Evolutionary conservation across 495 filamentous ascomycete genomes (phyloP).

Genomic region (Extremus antarcticus): DNA sequence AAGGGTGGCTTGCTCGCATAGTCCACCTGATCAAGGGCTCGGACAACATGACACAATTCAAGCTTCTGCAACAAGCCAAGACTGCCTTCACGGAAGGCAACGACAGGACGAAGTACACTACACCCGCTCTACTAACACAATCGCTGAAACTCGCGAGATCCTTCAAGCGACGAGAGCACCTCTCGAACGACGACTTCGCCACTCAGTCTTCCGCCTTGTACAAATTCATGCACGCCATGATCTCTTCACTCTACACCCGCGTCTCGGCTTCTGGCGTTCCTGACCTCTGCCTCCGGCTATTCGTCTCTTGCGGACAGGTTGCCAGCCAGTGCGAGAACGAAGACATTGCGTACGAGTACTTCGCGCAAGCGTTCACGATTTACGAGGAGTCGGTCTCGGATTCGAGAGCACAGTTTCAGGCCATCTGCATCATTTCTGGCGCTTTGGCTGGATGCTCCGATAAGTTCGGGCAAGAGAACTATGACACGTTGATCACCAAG

Average conservation of each 20-base stretch:
- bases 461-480: constrained; percentile 82
- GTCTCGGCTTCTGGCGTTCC: constrained; percentile 59
- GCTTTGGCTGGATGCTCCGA: constrained; percentile 75
- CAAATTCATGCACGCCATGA: constrained; percentile 81
- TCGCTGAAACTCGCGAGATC: constrained; percentile 81
- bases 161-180: constrained; percentile 86
- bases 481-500: constrained; percentile 97
- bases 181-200: constrained; percentile 89
- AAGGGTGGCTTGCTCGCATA: constrained; percentile 88
- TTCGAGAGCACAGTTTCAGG: constrained; percentile 92
- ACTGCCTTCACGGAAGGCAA: constrained; percentile 88
- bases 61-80: constrained; percentile 76
- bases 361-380: constrained; percentile 94
- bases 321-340: constrained; percentile 88
- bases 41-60: constrained; percentile 82
- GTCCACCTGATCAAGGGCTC: constrained; percentile 75
- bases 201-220: constrained; percentile 80
- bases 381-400: constrained; percentile 95
- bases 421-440: constrained; percentile 86
- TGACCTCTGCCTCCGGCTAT: constrained; percentile 78
- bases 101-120: constrained; percentile 90
- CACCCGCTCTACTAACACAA: constrained; percentile 81
- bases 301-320: constrained; percentile 82
- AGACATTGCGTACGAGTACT: constrained; percentile 95
- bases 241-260: constrained; percentile 81